Base-by-base conservation (phyloP, 2,329 filamentous ascomycete genomes). In the Epichloe aotearoae region DNA sequence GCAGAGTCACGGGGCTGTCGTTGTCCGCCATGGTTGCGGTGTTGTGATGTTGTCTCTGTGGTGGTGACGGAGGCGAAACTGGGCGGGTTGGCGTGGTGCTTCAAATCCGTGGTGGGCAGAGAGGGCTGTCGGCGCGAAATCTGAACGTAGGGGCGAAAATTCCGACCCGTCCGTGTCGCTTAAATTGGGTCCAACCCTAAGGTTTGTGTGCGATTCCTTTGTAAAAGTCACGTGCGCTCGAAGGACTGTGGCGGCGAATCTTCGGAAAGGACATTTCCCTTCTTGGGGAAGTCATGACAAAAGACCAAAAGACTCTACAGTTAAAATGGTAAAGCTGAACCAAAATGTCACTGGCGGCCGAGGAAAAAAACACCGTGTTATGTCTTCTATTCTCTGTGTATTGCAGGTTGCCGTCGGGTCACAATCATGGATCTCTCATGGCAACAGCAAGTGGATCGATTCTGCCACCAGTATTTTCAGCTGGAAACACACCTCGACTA, bases 11-110 rank as follows among this genome's bases (percentile, higher is more conserved):
- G 70, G 84, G 76, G 66, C 75, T 74, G 71, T 88, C 84, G 69
- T 75, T 74, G 76, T 90, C 86, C 76, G 90, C 86, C 91, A 96
- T 95, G 74, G 75, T 94, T 78, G 76, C 76, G 74, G 68, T 73
- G 56, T 61, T 60, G 58, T 57, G 62, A 61, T 62, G 64, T 52
- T 58, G 62, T 64, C 59, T 64, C 58, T 60, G 58, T 60, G 59
- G 58, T 58, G 60, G 57, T 61, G 64, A 55, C 59, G 59, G 58
- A 55, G 55, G 57, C 61, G 59, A 61, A 60, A 60, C 57, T 57
- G 55, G 56, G 59, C 50, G 51, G 48, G 56, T 56, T 63, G 55
- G 51, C 51, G 47, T 58, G 58, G 56, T 57, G 56, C 57, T 57
- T 53, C 53, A 52, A 56, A 55, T 56, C 61, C 61, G 62, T 62